Evolutionary conservation across 1,139 yeast species (phyloP).

Genomic region (Saccharomycopsis hybrid): DNA sequence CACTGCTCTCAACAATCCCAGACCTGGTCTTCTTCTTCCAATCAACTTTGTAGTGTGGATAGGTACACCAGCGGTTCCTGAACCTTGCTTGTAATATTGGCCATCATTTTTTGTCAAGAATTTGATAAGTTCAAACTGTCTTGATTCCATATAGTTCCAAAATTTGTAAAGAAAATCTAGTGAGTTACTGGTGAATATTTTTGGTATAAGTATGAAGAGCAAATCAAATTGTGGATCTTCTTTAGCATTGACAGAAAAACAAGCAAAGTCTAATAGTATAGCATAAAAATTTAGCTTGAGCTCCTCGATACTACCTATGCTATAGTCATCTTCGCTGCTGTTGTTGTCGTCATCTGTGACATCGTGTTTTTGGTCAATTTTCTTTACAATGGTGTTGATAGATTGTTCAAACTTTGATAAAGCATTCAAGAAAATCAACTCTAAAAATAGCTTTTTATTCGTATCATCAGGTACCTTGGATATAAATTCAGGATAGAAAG

Average conservation of each 20-base stretch:
- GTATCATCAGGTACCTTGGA: constrained; percentile 4
- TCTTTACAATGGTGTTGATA: neutral
- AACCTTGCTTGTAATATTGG: neutral
- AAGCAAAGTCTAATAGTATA: constrained; percentile 13
- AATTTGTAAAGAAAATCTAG: constrained; percentile 7
- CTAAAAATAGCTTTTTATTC: constrained; percentile 8
- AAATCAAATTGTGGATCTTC: constrained; percentile 16
- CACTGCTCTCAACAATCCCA: constrained; percentile 1
- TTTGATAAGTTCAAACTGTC: constrained; percentile 6
- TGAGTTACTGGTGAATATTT: constrained; percentile 5
- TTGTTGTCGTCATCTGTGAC: neutral
- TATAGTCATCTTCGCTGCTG: neutral
- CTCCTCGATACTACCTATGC: too few relatives aligned
- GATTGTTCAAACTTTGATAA: neutral
- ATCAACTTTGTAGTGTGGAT: constrained; percentile 3
- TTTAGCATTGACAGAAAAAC: constrained; percentile 11
- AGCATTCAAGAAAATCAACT: constrained; percentile 6
- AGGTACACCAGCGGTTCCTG: neutral
- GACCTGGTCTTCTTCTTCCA: constrained; percentile 17
- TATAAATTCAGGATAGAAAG: neutral
- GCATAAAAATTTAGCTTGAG: constrained; percentile 9
- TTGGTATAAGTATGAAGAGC: constrained; percentile 10
- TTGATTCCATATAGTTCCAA: constrained; percentile 16
- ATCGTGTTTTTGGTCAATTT: neutral
- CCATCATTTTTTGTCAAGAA: neutral